A percentile compares a stretch with the other conserved stretches of the same genome.
Conservation (phyloP, 108 stramenopile genomes). For the Nitzschia putrida region DNA sequence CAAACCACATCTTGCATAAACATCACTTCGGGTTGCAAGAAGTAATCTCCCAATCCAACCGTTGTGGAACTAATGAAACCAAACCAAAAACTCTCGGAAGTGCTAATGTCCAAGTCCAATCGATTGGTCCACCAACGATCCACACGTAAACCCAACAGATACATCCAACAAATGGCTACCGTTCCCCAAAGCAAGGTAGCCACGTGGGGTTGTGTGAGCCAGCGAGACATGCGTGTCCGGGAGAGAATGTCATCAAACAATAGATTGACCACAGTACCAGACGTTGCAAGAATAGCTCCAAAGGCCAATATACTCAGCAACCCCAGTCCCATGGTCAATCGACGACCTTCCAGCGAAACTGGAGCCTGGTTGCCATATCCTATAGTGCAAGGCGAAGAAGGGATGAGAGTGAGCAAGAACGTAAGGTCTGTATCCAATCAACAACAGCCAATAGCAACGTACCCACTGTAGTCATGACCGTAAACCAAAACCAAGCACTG, state of each 20-base stretch:
- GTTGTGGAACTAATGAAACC: constrained; percentile 48
- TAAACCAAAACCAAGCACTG: constrained; percentile 55
- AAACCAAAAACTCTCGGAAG: constrained; percentile 48
- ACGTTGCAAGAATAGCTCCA: constrained; percentile 39
- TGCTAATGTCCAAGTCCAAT: background rate
- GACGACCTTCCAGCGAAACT: constrained; percentile 35
- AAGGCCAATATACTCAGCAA: constrained; percentile 51
- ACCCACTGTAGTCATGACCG: constrained; percentile 58
- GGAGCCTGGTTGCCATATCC: constrained; percentile 69
- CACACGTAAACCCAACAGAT: constrained; percentile 30
- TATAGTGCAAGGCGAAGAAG: background rate
- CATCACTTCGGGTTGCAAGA: constrained; percentile 50
- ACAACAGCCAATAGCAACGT: background rate
- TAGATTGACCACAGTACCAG: constrained; percentile 41
- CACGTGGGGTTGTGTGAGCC: constrained; percentile 18
- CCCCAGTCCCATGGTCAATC: constrained; percentile 46
- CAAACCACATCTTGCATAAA: constrained; percentile 35
- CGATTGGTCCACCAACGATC: constrained; percentile 7
- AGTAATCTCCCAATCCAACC: constrained; percentile 53
- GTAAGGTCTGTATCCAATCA: too few relatives aligned
- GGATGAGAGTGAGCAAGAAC: background rate
- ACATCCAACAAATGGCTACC: constrained; percentile 32
- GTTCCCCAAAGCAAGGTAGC: constrained; percentile 44
- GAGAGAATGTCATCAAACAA: constrained; percentile 45
- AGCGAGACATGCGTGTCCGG: constrained; percentile 4